phyloP scores from a whole-genome alignment of 805 yeast species.

The Peterozyma toletana region DNA sequence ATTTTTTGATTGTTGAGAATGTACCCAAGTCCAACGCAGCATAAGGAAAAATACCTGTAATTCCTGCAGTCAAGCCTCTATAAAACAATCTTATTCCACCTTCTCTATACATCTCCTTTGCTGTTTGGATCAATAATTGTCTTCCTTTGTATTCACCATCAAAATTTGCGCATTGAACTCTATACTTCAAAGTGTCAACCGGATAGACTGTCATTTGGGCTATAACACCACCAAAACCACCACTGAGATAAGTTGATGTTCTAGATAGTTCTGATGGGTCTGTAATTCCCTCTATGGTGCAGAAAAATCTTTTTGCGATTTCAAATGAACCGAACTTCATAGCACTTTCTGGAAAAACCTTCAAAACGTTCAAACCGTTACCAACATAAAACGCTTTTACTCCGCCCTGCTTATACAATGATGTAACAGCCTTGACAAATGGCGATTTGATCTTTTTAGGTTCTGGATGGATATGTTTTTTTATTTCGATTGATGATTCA shows the following conservation, averaged over 20 bases:
- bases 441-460: constrained; percentile 58
- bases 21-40: constrained; percentile 96
- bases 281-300: constrained; percentile 66
- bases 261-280: constrained; percentile 68
- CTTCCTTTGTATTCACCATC: constrained; percentile 58
- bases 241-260: constrained; percentile 79
- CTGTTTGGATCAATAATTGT: constrained; percentile 55
- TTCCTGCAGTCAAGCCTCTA: constrained; percentile 85
- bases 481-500: constrained; percentile 22
- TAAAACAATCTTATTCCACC: constrained; percentile 80
- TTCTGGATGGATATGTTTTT: constrained; percentile 26
- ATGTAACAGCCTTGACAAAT: constrained; percentile 68
- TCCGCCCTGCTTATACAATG: constrained; percentile 86
- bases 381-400: constrained; percentile 86
- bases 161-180: constrained; percentile 87
- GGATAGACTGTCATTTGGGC: constrained; percentile 94
- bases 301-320: constrained; percentile 68
- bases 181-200: constrained; percentile 86
- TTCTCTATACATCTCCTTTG: constrained; percentile 66
- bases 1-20: constrained; percentile 75
- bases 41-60: constrained; percentile 93
- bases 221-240: constrained; percentile 93
- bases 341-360: constrained; percentile 95
- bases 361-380: constrained; percentile 86
- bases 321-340: constrained; percentile 97